These are phyloP conservation scores for Iris macrosiphon DNA, from an alignment of 106 monocot genomes.

Conservation along the genomic window DNA sequence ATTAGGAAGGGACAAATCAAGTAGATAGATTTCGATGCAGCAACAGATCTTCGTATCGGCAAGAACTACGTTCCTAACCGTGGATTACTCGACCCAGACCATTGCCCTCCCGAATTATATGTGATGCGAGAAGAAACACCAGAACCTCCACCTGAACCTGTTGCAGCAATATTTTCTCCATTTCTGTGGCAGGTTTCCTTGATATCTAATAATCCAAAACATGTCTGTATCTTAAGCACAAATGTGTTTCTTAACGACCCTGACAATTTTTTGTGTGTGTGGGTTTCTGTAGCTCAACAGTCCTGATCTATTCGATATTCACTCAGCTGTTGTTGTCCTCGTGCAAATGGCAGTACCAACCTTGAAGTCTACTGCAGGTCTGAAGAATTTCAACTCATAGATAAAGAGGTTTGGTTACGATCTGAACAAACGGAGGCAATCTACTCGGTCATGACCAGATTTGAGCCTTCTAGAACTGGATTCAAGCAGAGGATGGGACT, in stretches of 20 bases:
- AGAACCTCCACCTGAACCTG: conserved; percentile 74
- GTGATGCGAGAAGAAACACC: conserved; percentile 94
- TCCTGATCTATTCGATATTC: conserved; percentile 92
- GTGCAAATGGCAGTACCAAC: conserved; percentile 92
- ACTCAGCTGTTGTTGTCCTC: conserved; percentile 83
- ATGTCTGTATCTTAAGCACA: neutral
- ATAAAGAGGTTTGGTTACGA: conserved; percentile 55
- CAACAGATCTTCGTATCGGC: conserved; percentile 90
- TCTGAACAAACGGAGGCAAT: conserved; percentile 47
- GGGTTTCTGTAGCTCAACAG: conserved; percentile 68
- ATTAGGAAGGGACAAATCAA: conserved; percentile 84
- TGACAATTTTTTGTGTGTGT: neutral
- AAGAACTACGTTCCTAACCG: conserved; percentile 81
- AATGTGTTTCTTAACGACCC: neutral
- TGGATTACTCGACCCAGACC: conserved; percentile 81
- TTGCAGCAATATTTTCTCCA: conserved; percentile 89
- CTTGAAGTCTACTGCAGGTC: conserved; percentile 52
- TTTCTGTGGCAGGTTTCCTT: conserved; percentile 75
- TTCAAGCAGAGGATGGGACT: conserved; percentile 62
- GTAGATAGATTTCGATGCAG: conserved; percentile 94
- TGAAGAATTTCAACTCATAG: conserved; percentile 91
- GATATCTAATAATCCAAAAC: neutral
- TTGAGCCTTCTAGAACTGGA: conserved; percentile 58
- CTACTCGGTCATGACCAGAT: conserved; percentile 43
- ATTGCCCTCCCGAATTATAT: conserved; percentile 79